Evolutionary conservation across 768 basidiomycete species (phyloP), one percentile per base, ranked within the genome.

Genomic region (Scleroderma citrinum): DNA sequence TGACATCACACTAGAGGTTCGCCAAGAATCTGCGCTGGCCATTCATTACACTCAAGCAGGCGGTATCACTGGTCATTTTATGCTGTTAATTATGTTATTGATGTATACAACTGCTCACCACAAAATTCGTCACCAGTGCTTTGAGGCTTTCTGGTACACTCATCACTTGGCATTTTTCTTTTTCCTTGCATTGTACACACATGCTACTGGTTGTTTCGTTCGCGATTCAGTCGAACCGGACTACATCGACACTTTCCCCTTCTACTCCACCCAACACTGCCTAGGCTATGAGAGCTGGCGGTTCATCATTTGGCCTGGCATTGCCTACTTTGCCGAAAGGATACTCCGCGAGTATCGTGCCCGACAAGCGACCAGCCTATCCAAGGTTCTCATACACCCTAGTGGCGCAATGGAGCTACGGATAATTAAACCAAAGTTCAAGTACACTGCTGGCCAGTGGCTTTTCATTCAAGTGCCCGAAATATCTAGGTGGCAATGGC

Each of bases 141-240:
- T 94, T 68, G 93, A 97, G 67, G 90, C 81, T 1, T 97, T 97
- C 75, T 95, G 92, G 92, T 95, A 93, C 67, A 93, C 92, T 30
- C 93, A 95, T 56, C 93, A 94, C 57, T 80, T 93, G 35, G 90
- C 89, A 11, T 91, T 93, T 76, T 90, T 93, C 72, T 93, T 94
- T 73, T 89, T 94, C 82, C 73, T 94, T 52, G 88, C 81, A 29
- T 79, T 96, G 41, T 95, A 87, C 69, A 78, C 87, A 19, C 92
- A 94, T 65, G 92, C 92, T 8, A 87, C 87, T 48, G 92, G 93
- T 5, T 97, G 93, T 69, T 97, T 97, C 69, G 93, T 97, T 50
- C 91, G 93, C 42, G 91, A 92, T 64, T 74, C 79, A n/a, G 70
- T 73, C 14, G 65, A 82, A 30, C 90, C 92, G n/a, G 85, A 81